Evolutionary conservation across 331 rosid genomes (phyloP).

Genomic region (Stylosanthes scabra): DNA sequence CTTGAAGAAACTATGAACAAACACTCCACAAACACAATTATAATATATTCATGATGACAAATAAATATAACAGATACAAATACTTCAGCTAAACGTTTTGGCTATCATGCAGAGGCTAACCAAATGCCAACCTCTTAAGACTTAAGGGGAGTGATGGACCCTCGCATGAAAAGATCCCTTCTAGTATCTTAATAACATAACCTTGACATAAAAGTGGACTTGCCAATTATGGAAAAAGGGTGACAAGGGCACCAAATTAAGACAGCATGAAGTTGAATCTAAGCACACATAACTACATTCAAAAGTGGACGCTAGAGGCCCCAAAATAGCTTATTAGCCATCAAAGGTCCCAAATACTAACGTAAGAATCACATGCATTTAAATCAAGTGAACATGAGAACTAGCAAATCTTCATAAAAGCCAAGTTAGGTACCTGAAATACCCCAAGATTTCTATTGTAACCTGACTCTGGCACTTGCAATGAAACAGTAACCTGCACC

Average conservation of each 20-base stretch:
- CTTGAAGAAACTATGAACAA: slow-evolving; percentile 16
- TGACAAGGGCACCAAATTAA: slow-evolving; percentile 4
- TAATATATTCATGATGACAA: neutral
- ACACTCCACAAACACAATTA: slow-evolving; percentile 6
- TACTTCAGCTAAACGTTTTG: slow-evolving; percentile 8
- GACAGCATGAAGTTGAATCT: slow-evolving; percentile 11
- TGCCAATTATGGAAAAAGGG: slow-evolving; percentile 4
- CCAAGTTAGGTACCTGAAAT: slow-evolving; percentile 91
- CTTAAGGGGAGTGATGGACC: too few relatives aligned
- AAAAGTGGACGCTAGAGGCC: neutral
- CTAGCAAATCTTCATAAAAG: slow-evolving; percentile 11
- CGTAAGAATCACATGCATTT: slow-evolving; percentile 10
- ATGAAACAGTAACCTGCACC: slow-evolving; percentile 61
- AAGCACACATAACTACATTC: slow-evolving; percentile 1
- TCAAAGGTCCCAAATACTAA: neutral
- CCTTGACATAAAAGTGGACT: slow-evolving; percentile 12
- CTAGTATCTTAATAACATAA: neutral
- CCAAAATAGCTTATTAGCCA: slow-evolving; percentile 13
- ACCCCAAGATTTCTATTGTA: slow-evolving; percentile 89
- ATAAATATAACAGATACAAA: slow-evolving; percentile 18
- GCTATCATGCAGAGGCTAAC: neutral
- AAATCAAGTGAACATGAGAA: neutral
- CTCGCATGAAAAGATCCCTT: too few relatives aligned
- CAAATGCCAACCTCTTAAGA: neutral
- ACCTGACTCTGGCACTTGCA: slow-evolving; percentile 84